These are phyloP conservation scores for Epichloe scottii DNA, from an alignment of 2,329 filamentous ascomycete genomes.

Conservation along the genomic window DNA sequence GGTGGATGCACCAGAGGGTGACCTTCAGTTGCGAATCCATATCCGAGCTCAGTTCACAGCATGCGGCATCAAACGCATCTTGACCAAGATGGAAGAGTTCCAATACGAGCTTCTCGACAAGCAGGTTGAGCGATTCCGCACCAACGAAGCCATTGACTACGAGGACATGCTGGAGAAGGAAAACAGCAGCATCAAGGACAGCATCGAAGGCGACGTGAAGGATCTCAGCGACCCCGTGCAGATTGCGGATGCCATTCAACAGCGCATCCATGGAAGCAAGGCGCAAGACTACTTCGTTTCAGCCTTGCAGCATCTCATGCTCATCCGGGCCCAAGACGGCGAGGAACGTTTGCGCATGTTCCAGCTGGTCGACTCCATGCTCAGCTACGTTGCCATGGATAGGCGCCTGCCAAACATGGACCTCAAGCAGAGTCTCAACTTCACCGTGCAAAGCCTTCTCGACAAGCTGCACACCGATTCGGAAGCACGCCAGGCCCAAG, in stretches of 20 bases:
- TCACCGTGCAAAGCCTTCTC: constrained; percentile 87
- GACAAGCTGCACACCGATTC: constrained; percentile 96
- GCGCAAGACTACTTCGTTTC: constrained; percentile 94
- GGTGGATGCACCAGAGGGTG: constrained; percentile 77
- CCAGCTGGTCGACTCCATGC: constrained; percentile 95
- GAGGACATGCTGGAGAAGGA: constrained; percentile 92
- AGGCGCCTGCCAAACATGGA: constrained; percentile 91
- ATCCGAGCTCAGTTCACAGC: constrained; percentile 92
- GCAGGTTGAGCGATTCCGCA: constrained; percentile 85
- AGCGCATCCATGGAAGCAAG: constrained; percentile 68
- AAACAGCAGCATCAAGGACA: constrained; percentile 81
- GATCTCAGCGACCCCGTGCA: constrained; percentile 88
- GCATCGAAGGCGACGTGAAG: constrained; percentile 71
- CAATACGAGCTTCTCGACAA: constrained; percentile 98
- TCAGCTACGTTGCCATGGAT: constrained; percentile 98
- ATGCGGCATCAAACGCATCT: constrained; percentile 85
- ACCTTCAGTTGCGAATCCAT: constrained; percentile 84
- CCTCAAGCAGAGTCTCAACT: constrained; percentile 92
- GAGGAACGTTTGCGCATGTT: constrained; percentile 93
- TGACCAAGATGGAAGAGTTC: constrained; percentile 95
- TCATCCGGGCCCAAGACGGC: constrained; percentile 82
- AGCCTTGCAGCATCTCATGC: constrained; percentile 83
- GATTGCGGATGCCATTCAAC: constrained; percentile 87
- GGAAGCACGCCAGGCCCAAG: constrained; percentile 80
- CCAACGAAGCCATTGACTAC: constrained; percentile 95